A percentile compares a stretch with the other conserved stretches of the same genome.
These are phyloP conservation scores for Lichtheimia ramosa DNA, from an alignment of 371 early-diverging fungal species.

Conservation along the genomic window DNA sequence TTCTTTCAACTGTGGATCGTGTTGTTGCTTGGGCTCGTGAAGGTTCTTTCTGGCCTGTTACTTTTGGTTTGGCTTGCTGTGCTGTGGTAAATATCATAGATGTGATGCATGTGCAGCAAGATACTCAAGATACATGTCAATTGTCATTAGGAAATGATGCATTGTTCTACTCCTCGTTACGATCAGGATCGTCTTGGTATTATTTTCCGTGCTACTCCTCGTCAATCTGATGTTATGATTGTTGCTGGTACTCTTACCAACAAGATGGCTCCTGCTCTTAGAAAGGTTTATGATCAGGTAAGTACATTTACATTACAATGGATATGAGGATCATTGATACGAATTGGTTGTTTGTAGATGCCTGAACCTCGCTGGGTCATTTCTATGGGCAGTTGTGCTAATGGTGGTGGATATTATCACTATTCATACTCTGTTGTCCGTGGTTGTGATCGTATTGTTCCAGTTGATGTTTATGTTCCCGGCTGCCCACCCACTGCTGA, in stretches of 20 bases:
- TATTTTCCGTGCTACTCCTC: conserved; percentile 96
- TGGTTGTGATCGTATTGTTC: conserved; percentile 96
- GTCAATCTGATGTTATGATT: conserved; percentile 99
- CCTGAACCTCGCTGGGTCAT: conserved; percentile 99
- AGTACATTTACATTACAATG: not conserved
- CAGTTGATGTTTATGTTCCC: conserved; percentile 96
- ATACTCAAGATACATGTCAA: not conserved
- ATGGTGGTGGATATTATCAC: conserved; percentile 99
- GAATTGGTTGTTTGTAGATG: conserved; percentile 54
- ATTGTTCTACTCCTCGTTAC: conserved; percentile 96
- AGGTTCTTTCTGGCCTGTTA: conserved; percentile 96
- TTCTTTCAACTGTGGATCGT: conserved; percentile 86
- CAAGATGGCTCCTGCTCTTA: conserved; percentile 98
- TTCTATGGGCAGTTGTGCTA: conserved; percentile 97
- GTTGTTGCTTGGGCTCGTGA: conserved; percentile 94
- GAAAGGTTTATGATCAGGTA: conserved; percentile 94
- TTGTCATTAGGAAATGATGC: conserved; percentile 86
- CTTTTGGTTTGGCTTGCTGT: conserved; percentile 98
- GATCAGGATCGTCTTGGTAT: conserved; percentile 98
- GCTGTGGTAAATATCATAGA: conserved; percentile 65
- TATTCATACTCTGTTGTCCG: conserved; percentile 96
- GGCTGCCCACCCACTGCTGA: conserved; percentile 98
- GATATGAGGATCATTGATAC: not conserved
- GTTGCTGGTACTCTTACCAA: conserved; percentile 97
- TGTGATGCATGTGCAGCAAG: conserved; percentile 30